Conservation (phyloP, 352 stramenopile genomes). For the Pythium rhizo-oryzae region DNA sequence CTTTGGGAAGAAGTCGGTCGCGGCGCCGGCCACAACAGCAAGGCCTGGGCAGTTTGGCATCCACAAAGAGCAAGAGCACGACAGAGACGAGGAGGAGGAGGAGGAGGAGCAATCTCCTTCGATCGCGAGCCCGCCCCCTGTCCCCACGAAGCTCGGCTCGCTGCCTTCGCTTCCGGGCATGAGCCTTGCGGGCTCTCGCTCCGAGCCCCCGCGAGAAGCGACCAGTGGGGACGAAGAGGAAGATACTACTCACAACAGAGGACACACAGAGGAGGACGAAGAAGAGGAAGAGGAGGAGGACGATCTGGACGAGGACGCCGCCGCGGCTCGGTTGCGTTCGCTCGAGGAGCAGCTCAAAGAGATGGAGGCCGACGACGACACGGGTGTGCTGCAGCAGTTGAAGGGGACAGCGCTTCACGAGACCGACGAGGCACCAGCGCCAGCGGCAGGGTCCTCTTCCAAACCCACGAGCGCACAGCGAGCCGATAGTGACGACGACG, state of each 20-base stretch:
- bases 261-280: slow-evolving; percentile 3
- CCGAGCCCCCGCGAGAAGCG: not conserved
- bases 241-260: not conserved
- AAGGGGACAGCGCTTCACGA: slow-evolving; percentile 47
- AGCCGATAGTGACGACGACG: not conserved
- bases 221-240: slow-evolving; percentile 14
- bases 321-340: slow-evolving; percentile 58
- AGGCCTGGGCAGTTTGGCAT: slow-evolving; percentile 16
- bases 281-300: slow-evolving; percentile 43
- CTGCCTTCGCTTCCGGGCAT: slow-evolving; percentile 19
- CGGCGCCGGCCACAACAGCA: not conserved
- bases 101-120: slow-evolving; percentile 29
- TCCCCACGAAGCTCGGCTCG: slow-evolving; percentile 14
- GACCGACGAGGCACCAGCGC: slow-evolving; percentile 27
- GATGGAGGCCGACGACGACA: slow-evolving; percentile 86
- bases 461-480: slow-evolving; percentile 1
- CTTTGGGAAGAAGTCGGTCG: not conserved
- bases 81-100: slow-evolving; percentile 28
- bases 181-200: not conserved
- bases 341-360: slow-evolving; percentile 81
- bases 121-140: slow-evolving; percentile 23
- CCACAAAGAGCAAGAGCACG: slow-evolving; percentile 21
- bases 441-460: not conserved
- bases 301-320: slow-evolving; percentile 61
- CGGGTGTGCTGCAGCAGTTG: slow-evolving; percentile 73